Evolutionary conservation across 768 basidiomycete genomes (phyloP).

Genomic region (Lepiota venenata): DNA sequence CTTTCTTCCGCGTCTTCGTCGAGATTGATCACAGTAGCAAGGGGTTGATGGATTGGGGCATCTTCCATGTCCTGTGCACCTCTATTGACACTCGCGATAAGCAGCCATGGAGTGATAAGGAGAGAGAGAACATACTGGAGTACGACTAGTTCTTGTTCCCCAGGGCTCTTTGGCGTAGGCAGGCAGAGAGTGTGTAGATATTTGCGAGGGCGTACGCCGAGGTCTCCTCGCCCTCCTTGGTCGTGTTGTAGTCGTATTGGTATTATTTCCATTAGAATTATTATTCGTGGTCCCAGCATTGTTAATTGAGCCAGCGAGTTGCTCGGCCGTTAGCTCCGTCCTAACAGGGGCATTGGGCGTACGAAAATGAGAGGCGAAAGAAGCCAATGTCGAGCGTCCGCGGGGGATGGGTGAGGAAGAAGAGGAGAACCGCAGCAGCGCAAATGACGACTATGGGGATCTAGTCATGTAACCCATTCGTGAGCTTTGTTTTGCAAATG

Average conservation of each 20-base stretch:
- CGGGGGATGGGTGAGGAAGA: slow-evolving; percentile 18
- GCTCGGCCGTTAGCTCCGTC: slow-evolving; percentile 49
- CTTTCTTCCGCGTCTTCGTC: slow-evolving; percentile 35
- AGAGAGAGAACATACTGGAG: slow-evolving; percentile 31
- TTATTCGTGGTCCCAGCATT: slow-evolving; percentile 22
- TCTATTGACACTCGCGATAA: slow-evolving; percentile 23
- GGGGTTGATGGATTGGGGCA: slow-evolving; percentile 33
- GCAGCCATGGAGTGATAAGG: background rate
- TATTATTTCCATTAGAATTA: slow-evolving; percentile 17
- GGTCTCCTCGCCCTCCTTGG: slow-evolving; percentile 32
- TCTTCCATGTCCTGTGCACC: slow-evolving; percentile 53
- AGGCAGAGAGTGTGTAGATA: slow-evolving; percentile 75
- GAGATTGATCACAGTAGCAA: slow-evolving; percentile 34
- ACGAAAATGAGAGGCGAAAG: slow-evolving; percentile 7
- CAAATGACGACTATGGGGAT: slow-evolving; percentile 23
- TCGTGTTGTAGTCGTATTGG: slow-evolving; percentile 19
- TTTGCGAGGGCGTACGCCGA: slow-evolving; percentile 73
- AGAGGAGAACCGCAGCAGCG: slow-evolving; percentile 25
- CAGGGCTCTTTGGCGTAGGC: slow-evolving; percentile 83
- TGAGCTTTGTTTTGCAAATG: background rate
- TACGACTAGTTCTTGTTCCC: slow-evolving; percentile 78
- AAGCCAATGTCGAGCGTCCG: slow-evolving; percentile 15
- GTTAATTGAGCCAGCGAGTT: slow-evolving; percentile 45
- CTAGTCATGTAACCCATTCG: slow-evolving; percentile 7
- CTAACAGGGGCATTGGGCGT: slow-evolving; percentile 4